Percentiles rank a stretch among this genome's conserved stretches.
Conservation (phyloP, 2,329 filamentous ascomycete genomes). For the Ascochyta rabiei region DNA sequence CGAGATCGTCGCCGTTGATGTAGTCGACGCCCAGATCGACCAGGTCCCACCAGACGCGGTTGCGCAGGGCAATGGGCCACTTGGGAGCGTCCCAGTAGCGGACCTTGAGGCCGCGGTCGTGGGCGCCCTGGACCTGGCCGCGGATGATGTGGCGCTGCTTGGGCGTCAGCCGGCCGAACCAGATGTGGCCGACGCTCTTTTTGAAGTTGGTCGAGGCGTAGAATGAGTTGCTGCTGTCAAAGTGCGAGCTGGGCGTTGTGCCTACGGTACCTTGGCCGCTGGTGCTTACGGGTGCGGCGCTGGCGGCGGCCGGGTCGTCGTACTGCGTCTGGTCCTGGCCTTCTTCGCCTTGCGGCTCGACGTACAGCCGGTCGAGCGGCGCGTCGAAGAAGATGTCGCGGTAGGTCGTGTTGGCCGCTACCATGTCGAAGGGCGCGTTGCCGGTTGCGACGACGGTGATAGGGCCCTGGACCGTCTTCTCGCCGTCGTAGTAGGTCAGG, state of each 20-base stretch:
- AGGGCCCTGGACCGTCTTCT: conserved; percentile 48
- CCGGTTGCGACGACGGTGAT: conserved; percentile 62
- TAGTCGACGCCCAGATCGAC: conserved; percentile 62
- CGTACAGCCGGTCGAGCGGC: conserved; percentile 50
- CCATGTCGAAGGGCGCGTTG: conserved; percentile 57
- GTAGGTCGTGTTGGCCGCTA: conserved; percentile 55
- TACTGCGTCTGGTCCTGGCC: conserved; percentile 8
- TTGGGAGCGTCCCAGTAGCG: conserved; percentile 63
- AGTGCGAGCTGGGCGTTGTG: conserved; percentile 43
- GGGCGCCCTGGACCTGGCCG: conserved; percentile 59
- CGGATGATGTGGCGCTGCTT: conserved; percentile 56
- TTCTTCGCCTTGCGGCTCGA: conserved; percentile 21
- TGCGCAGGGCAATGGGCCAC: conserved; percentile 61
- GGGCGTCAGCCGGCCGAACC: conserved; percentile 55
- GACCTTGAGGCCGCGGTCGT: conserved; percentile 59
- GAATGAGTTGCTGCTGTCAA: conserved; percentile 63
- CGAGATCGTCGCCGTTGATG: conserved; percentile 64
- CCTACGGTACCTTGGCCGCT: conserved; percentile 56
- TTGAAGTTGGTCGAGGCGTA: conserved; percentile 68
- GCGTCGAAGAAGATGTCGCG: conserved; percentile 64
- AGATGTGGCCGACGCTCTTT: conserved; percentile 58
- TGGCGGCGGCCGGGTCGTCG: background rate
- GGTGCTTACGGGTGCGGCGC: background rate
- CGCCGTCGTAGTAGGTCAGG: conserved; percentile 59
- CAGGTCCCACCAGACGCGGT: conserved; percentile 61